Base-by-base conservation (phyloP, 2,329 filamentous ascomycete species). In the Pseudofabraea citricarpa region DNA sequence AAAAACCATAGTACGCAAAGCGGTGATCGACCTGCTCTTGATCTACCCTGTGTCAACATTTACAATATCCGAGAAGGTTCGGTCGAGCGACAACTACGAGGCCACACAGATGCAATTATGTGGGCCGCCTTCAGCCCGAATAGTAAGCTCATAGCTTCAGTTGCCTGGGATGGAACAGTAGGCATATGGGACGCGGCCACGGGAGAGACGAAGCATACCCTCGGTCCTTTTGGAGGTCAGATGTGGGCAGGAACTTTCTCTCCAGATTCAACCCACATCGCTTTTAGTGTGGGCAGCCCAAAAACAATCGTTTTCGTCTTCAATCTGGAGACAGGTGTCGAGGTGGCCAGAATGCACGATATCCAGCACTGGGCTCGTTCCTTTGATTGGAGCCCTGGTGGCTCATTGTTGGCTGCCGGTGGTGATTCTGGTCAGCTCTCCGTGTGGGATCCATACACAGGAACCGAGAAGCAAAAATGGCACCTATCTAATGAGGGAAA, bases 21-120 rank as follows among this genome's bases (percentile, higher is more conserved):
- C 9, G 19, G 20, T 6, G 23, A 22, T 10, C 35, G 35, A 13
- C 35, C 35, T 8, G 7, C 35, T 13, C 19, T 22, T 22, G 19
- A 37, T 10, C 35, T 37, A 13, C 35, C 35, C 9, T 37, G 35
- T 15, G 23, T 37, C 20, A 37, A 37, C n/a, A 21, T 37, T n/a
- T 23, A 21, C 10, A 37, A 37, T 15, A 37, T 15, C 6, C 7
- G 9, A 12, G n/a, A 12, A 5, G 13, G 19, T 15, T 13, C 7
- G 9, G n/a, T 22, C 15, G 35, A 37, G 19, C 6, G 21, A 10
- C 19, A 22, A n/a, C 15, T 24, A 15, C 21, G 35, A 12, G 39
- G 27, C 12, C 39, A 41, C 26, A 41, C n/a, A 3, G 39, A 41
- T 15, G 13, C n/a, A 12, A 41, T 41, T 23, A 41, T 41, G 38